phyloP scores from a whole-genome alignment of 2,329 filamentous ascomycete genomes.

The Phyllosticta citribraziliensis region DNA sequence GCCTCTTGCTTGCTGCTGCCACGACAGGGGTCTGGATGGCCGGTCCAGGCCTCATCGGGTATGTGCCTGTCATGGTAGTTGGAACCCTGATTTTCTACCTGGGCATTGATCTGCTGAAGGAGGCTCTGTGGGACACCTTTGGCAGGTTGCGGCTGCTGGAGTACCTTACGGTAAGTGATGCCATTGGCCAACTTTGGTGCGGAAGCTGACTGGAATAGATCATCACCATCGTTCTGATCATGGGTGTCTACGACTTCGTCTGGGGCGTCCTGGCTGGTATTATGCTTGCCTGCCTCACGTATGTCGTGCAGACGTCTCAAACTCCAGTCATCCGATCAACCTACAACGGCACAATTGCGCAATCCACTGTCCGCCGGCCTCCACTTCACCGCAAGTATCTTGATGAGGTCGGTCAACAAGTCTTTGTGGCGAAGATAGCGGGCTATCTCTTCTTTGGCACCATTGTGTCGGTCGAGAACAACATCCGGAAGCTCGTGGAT shows the following conservation, averaged over 20 bases:
- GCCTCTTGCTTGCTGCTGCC: constrained; percentile 68
- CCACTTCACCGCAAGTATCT: constrained; percentile 82
- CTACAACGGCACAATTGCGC: constrained; percentile 82
- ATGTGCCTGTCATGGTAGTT: constrained; percentile 93
- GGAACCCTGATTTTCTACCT: constrained; percentile 90
- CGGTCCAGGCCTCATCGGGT: constrained; percentile 82
- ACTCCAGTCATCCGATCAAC: constrained; percentile 81
- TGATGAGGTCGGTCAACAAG: constrained; percentile 75
- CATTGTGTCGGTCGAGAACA: constrained; percentile 88
- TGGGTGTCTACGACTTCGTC: constrained; percentile 96
- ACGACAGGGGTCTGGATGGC: constrained; percentile 77
- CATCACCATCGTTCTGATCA: constrained; percentile 80
- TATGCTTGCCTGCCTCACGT: constrained; percentile 78
- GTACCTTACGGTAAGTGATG: constrained; percentile 62
- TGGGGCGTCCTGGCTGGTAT: constrained; percentile 89
- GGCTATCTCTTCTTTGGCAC: constrained; percentile 98
- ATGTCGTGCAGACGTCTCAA: constrained; percentile 83
- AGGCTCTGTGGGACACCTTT: constrained; percentile 80
- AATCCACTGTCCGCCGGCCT: constrained; percentile 86
- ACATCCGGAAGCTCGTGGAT: constrained; percentile 71
- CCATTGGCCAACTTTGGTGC: neutral
- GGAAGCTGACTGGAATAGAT: constrained; percentile 40
- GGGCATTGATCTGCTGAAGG: constrained; percentile 81
- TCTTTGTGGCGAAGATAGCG: constrained; percentile 81
- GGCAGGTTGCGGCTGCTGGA: constrained; percentile 80